Percentiles rank a stretch among this genome's conserved stretches.
Conservation (phyloP, 2,329 filamentous ascomycete species). For the Domatiomyces catenatus region DNA sequence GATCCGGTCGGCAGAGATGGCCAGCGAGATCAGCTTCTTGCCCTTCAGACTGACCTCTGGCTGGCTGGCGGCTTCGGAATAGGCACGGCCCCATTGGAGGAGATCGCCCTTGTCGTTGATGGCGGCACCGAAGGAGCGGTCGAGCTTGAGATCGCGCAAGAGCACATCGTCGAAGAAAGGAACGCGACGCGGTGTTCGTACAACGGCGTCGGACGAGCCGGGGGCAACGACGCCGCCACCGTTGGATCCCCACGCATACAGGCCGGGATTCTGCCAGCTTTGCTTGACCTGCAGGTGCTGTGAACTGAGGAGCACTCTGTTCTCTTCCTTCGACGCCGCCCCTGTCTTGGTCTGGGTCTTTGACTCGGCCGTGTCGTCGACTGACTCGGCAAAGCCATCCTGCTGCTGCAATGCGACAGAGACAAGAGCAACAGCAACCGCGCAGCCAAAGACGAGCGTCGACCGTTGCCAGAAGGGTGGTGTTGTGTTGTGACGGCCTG, state of each 20-base stretch:
- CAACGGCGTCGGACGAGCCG: constrained; percentile 55
- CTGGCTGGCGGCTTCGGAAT: constrained; percentile 45
- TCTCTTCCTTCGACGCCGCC: constrained; percentile 48
- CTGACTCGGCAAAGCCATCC: constrained; percentile 34
- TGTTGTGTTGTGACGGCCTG: background rate
- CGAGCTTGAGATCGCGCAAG: constrained; percentile 74
- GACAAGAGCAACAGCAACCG: constrained; percentile 28
- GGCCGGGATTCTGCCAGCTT: constrained; percentile 67
- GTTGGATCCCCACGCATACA: constrained; percentile 92
- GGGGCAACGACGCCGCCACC: constrained; percentile 71
- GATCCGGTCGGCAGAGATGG: constrained; percentile 68
- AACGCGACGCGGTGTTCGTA: constrained; percentile 70
- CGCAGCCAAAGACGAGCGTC: constrained; percentile 26
- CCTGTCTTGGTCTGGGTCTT: constrained; percentile 37
- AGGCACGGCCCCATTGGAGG: constrained; percentile 78
- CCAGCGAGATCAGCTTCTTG: constrained; percentile 62
- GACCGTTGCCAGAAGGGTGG: constrained; percentile 15
- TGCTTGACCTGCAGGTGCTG: constrained; percentile 78
- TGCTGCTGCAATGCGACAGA: constrained; percentile 19
- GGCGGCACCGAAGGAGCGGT: constrained; percentile 66
- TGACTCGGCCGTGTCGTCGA: constrained; percentile 36
- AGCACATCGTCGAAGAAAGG: constrained; percentile 70
- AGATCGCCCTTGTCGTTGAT: constrained; percentile 78
- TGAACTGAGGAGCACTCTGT: constrained; percentile 60
- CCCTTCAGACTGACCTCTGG: constrained; percentile 62